These are phyloP conservation scores for Aspergillus egyptiacus DNA, from an alignment of 495 filamentous ascomycete species.

Conservation along the genomic window DNA sequence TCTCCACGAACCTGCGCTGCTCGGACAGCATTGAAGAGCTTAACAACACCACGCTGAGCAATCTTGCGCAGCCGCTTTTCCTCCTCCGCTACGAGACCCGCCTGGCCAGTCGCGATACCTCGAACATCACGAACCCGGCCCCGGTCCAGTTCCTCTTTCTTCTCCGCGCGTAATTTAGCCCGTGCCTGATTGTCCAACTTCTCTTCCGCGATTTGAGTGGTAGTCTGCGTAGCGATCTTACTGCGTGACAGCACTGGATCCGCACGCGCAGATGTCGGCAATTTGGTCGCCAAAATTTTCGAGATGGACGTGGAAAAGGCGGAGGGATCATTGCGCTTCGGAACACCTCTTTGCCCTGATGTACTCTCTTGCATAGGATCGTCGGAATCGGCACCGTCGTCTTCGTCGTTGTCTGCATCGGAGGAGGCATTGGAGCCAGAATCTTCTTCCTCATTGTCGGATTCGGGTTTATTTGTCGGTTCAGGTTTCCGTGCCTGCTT, in stretches of 20 bases:
- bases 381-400: slow-evolving; percentile 27
- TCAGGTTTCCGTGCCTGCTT: slow-evolving; percentile 21
- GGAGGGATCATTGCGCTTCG: slow-evolving; percentile 81
- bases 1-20: slow-evolving; percentile 81
- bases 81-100: slow-evolving; percentile 58
- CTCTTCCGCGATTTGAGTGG: slow-evolving; percentile 59
- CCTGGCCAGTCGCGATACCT: slow-evolving; percentile 41
- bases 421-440: slow-evolving; percentile 32
- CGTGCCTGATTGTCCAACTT: slow-evolving; percentile 77
- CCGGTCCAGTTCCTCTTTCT: slow-evolving; percentile 73
- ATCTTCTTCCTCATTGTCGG: slow-evolving; percentile 32
- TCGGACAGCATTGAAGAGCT: slow-evolving; percentile 91
- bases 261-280: slow-evolving; percentile 67
- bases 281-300: slow-evolving; percentile 82
- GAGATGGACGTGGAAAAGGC: slow-evolving; percentile 88
- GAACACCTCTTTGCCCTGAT: slow-evolving; percentile 23
- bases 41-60: slow-evolving; percentile 86
- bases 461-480: slow-evolving; percentile 16
- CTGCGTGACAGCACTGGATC: slow-evolving; percentile 88
- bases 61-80: slow-evolving; percentile 79
- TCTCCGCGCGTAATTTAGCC: slow-evolving; percentile 71
- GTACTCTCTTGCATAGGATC: slow-evolving; percentile 16
- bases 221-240: slow-evolving; percentile 57
- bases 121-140: slow-evolving; percentile 83
- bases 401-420: slow-evolving; percentile 25